Evolutionary conservation across 1,284 basidiomycete genomes (phyloP).

Genomic region (Puccinia novopanici): DNA sequence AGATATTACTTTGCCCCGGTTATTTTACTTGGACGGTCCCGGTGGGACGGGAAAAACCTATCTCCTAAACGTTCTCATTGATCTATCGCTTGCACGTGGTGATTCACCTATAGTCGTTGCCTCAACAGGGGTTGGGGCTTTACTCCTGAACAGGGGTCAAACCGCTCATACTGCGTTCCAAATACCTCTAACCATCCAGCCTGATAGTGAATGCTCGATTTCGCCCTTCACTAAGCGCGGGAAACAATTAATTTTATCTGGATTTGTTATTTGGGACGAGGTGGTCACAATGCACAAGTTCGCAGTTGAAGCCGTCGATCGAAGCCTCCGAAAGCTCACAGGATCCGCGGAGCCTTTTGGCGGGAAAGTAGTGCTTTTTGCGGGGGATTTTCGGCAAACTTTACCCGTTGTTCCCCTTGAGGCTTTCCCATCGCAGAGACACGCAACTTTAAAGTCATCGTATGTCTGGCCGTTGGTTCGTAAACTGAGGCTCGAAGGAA

Average conservation of each 20-base stretch:
- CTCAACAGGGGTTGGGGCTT: constrained; percentile 62
- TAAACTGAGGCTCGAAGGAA: background rate
- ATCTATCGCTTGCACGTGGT: no score
- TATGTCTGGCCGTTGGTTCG: background rate
- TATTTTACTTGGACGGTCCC: constrained; percentile 63
- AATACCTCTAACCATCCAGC: constrained; percentile 59
- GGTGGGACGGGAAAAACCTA: constrained; percentile 66
- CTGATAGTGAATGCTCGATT: background rate
- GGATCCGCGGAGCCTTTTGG: background rate
- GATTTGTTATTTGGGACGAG: no score
- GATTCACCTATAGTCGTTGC: constrained; percentile 55
- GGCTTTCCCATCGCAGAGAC: no score
- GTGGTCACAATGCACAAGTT: no score
- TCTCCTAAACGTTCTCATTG: constrained; percentile 61
- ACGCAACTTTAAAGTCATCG: background rate
- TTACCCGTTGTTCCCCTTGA: background rate
- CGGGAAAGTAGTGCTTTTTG: constrained; percentile 2
- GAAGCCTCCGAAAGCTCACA: background rate
- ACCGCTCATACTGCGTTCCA: constrained; percentile 63
- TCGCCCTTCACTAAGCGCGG: background rate
- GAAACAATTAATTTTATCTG: background rate
- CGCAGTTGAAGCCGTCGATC: constrained; percentile 37
- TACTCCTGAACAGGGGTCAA: constrained; percentile 61
- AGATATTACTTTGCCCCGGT: no score
- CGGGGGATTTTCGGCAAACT: constrained; percentile 14